Percentiles rank a stretch among this genome's conserved stretches.
Conservation (phyloP, 345 rosid genomes). For the Garcia nutans region DNA sequence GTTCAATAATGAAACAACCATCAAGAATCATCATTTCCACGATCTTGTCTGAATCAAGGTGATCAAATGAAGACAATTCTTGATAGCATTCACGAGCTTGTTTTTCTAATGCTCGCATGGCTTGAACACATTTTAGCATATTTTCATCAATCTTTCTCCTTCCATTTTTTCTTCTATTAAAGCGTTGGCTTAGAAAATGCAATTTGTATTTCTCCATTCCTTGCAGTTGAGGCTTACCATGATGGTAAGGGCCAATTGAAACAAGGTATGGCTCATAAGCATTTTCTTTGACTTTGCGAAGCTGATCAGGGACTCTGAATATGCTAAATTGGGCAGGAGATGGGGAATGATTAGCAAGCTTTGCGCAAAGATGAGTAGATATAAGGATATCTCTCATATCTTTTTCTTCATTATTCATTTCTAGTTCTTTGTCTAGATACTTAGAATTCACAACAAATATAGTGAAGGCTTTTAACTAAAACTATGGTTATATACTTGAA, state of each 20-base stretch:
- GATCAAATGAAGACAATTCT: too few relatives aligned
- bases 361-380: not conserved
- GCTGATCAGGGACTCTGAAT: not conserved
- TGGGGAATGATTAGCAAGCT: not conserved
- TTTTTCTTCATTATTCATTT: too few relatives aligned
- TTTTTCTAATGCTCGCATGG: not conserved
- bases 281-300: not conserved
- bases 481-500: too few relatives aligned
- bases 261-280: conserved; percentile 13
- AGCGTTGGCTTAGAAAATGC: conserved; percentile 3
- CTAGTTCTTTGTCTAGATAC: too few relatives aligned
- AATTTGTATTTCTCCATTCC: conserved; percentile 22
- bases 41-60: not conserved
- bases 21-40: conserved; percentile 21
- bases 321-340: not conserved
- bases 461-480: too few relatives aligned
- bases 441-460: too few relatives aligned
- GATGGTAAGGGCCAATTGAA: too few relatives aligned
- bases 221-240: conserved; percentile 5
- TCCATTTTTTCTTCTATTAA: not conserved
- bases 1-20: conserved; percentile 9
- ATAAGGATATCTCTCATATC: not conserved
- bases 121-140: not conserved
- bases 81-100: conserved; percentile 7
- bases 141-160: not conserved